Conservation (phyloP, 2,329 filamentous ascomycete species). For the Aspergillus niger region DNA sequence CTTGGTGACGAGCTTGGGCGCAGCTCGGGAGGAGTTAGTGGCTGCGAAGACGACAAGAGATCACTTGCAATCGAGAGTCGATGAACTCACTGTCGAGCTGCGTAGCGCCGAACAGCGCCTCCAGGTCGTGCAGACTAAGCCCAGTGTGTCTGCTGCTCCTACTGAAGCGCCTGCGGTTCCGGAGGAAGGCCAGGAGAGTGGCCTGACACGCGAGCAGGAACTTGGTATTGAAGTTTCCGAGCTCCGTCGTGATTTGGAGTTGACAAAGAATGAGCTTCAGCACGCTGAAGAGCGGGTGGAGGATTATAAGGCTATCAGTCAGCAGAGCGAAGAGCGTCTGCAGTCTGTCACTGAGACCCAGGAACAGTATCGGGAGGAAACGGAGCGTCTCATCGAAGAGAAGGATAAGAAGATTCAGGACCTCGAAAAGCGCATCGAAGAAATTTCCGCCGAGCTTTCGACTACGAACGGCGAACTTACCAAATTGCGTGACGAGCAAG, state of each 20-base stretch:
- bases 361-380: constrained; percentile 85
- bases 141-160: constrained; percentile 61
- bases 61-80: constrained; percentile 82
- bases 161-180: constrained; percentile 45
- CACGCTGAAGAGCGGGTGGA: constrained; percentile 79
- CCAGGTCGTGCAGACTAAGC: constrained; percentile 77
- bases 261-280: constrained; percentile 77
- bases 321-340: constrained; percentile 83
- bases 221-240: constrained; percentile 81
- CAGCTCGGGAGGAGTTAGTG: constrained; percentile 82
- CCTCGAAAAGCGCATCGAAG: constrained; percentile 78
- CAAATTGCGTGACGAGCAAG: constrained; percentile 75
- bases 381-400: constrained; percentile 71
- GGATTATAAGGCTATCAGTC: constrained; percentile 85
- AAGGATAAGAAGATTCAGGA: constrained; percentile 81
- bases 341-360: constrained; percentile 76
- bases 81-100: constrained; percentile 85
- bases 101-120: constrained; percentile 86
- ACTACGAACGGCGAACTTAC: constrained; percentile 82
- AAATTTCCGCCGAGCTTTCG: constrained; percentile 78
- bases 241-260: constrained; percentile 81
- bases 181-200: constrained; percentile 54
- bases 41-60: constrained; percentile 84
- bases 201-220: constrained; percentile 72
- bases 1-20: constrained; percentile 74